phyloP scores from a whole-genome alignment of 306 rosid species.

The Crotalaria pallida region DNA sequence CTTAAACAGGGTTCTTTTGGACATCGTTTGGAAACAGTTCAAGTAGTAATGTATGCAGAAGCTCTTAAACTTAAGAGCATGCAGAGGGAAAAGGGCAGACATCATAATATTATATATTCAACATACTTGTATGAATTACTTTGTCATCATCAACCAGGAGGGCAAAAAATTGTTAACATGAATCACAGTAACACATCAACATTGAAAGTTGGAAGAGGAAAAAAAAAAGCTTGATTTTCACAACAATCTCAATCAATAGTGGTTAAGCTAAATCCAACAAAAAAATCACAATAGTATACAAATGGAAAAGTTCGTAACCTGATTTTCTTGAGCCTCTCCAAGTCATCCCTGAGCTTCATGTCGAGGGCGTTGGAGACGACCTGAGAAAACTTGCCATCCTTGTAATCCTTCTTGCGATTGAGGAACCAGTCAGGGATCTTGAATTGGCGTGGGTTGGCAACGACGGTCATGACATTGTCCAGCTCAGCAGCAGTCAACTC shows the following conservation, averaged over 20 bases:
- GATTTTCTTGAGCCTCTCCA: conserved; percentile 48
- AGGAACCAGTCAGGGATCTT: conserved; percentile 45
- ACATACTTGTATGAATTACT: neutral
- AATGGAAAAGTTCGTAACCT: conserved; percentile 12
- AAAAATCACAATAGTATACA: neutral
- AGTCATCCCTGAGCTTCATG: conserved; percentile 48
- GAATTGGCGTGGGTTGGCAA: conserved; percentile 43
- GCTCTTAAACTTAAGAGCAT: neutral
- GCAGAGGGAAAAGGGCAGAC: neutral
- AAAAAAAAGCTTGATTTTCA: neutral
- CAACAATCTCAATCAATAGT: neutral
- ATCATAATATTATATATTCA: no score
- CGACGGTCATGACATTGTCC: conserved; percentile 39
- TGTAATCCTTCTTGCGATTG: conserved; percentile 47
- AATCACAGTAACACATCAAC: neutral
- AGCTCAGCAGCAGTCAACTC: conserved; percentile 42
- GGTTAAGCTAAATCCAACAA: neutral
- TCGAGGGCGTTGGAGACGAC: conserved; percentile 41
- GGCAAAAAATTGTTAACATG: neutral
- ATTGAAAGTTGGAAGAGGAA: neutral
- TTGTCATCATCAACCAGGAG: neutral
- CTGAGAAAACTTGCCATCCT: conserved; percentile 44
- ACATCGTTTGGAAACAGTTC: neutral
- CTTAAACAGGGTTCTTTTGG: neutral
- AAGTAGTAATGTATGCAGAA: neutral